Conservation (phyloP, 371 early-diverging fungal species). For the Apophysomyces variabilis region DNA sequence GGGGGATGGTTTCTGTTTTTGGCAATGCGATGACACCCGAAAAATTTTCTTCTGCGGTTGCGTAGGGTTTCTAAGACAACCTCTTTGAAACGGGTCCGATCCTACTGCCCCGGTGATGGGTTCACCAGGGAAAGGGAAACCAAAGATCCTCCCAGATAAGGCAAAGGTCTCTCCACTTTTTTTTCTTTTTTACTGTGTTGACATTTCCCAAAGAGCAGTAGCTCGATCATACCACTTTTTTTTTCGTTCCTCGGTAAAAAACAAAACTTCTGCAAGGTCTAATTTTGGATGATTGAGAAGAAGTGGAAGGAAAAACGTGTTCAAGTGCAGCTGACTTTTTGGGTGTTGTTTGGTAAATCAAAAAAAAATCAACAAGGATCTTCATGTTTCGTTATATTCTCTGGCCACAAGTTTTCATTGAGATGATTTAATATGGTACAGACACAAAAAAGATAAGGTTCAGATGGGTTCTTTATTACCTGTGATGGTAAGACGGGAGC, state of each 20-base stretch:
- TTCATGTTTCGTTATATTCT: no score
- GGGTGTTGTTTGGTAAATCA: not conserved
- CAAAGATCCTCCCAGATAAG: not conserved
- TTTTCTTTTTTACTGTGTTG: no score
- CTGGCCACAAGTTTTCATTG: not conserved
- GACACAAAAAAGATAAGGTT: no score
- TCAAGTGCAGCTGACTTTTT: slow-evolving; percentile 1
- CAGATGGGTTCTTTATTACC: no score
- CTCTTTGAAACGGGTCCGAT: no score
- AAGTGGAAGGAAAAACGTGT: not conserved
- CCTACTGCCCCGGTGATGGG: no score
- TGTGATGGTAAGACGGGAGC: no score
- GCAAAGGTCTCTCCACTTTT: slow-evolving; percentile 1
- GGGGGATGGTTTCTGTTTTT: not conserved
- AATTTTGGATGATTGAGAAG: slow-evolving; percentile 2
- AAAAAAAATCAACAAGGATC: no score
- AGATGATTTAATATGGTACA: no score
- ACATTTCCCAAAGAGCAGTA: no score
- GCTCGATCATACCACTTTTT: not conserved
- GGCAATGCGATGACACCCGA: not conserved
- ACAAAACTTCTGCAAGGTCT: not conserved
- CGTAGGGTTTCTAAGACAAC: no score
- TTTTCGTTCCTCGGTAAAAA: not conserved
- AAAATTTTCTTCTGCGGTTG: not conserved
- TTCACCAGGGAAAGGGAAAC: no score